These are phyloP conservation scores for Nicotiana rustica DNA, from an alignment of 305 asterid genomes.

Conservation along the genomic window DNA sequence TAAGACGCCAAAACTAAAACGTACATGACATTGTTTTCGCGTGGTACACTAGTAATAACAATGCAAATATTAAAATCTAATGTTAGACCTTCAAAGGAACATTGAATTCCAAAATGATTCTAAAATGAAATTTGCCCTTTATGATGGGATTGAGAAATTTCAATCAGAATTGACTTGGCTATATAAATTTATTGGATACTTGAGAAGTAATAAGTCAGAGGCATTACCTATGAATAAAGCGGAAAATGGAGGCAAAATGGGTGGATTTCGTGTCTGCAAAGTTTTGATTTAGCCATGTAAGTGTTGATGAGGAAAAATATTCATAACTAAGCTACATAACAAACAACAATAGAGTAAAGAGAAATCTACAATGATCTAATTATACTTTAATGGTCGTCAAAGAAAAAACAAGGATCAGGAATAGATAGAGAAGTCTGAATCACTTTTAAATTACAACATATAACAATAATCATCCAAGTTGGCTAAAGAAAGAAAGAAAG, in stretches of 20 bases:
- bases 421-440: not conserved
- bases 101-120: slow-evolving; percentile 19
- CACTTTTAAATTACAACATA: too few species aligned
- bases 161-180: slow-evolving; percentile 2
- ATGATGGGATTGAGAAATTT: slow-evolving; percentile 32
- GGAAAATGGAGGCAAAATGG: slow-evolving; percentile 90
- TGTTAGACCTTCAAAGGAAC: slow-evolving; percentile 14
- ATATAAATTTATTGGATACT: slow-evolving; percentile 18
- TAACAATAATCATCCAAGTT: too few species aligned
- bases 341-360: not conserved
- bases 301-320: slow-evolving; percentile 23
- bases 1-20: slow-evolving; percentile 5
- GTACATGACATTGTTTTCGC: not conserved
- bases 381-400: not conserved
- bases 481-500: too few species aligned
- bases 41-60: slow-evolving; percentile 4
- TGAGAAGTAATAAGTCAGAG: slow-evolving; percentile 19
- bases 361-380: not conserved
- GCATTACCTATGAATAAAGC: slow-evolving; percentile 69
- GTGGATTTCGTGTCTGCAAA: slow-evolving; percentile 86
- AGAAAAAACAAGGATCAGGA: not conserved
- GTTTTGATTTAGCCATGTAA: not conserved
- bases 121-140: not conserved
- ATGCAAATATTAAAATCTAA: not conserved
- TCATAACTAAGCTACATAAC: slow-evolving; percentile 12